Base-by-base conservation (phyloP, 495 filamentous ascomycete species). In the Aspergillus indologenus region DNA sequence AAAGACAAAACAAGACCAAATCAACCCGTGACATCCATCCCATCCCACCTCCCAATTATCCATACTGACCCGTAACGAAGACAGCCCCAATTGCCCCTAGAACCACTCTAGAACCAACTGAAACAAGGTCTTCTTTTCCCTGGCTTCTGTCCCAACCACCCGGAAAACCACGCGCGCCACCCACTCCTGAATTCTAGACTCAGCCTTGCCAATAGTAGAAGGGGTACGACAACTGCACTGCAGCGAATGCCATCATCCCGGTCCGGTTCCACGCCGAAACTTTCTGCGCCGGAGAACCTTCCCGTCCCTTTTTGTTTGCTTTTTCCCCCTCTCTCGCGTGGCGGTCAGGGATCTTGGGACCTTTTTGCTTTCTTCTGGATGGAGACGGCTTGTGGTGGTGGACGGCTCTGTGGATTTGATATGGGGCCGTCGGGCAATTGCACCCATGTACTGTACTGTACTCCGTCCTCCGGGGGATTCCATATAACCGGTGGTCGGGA, bases 281-380 rank as follows among this genome's bases (percentile, higher is more conserved):
- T n/a, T n/a, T n/a, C n/a, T n/a, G n/a, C n/a, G n/a, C n/a, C n/a
- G n/a, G n/a, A n/a, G n/a, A n/a, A n/a, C n/a, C n/a, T 29, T 29
- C 4, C 26, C 9, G 26, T 4, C 9, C 9, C 9, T 4, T 29
- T 29, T 29, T 29, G 9, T 29, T 29, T 29, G 3, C 3, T 34
- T 42, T 52, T 18, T 57, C 31, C 62, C 60, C 45, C 46, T 26
- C 5, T 56, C 45, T 70, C 62, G 65, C 68, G 55, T 67, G 71
- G 65, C 65, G 58, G 59, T 65, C 68, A 73, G 65, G 65, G 71
- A 71, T 73, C 60, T 44, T n/a, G n/a, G n/a, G n/a, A n/a, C n/a
- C n/a, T 60, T 55, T 24, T 52, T 43, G 26, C 51, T 17, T 12
- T 22, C 11, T 17, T 48, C n/a, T n/a, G n/a, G n/a, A n/a, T n/a